Conservation (phyloP, 2,329 filamentous ascomycete species). For the Colletotrichum lupini region DNA sequence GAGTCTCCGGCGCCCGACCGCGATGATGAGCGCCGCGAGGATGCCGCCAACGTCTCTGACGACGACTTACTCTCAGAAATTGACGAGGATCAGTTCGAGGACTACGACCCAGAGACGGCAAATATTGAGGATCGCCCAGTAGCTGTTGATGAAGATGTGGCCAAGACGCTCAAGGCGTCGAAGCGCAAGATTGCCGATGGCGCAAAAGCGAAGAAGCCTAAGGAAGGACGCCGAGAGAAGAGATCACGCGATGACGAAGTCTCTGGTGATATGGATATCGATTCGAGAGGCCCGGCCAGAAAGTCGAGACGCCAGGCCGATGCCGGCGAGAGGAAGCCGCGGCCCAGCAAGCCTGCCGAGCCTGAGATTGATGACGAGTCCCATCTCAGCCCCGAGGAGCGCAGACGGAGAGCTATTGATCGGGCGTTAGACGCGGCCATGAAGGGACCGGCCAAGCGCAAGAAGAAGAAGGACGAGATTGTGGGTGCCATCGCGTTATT, state of each 20-base stretch:
- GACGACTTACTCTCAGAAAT: slow-evolving; percentile 73
- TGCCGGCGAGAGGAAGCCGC: slow-evolving; percentile 61
- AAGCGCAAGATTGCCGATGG: slow-evolving; percentile 74
- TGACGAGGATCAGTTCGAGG: slow-evolving; percentile 76
- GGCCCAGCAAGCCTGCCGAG: slow-evolving; percentile 50
- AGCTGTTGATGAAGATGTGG: slow-evolving; percentile 75
- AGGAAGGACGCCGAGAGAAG: slow-evolving; percentile 77
- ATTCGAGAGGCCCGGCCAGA: slow-evolving; percentile 53
- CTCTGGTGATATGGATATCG: slow-evolving; percentile 54
- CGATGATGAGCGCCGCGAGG: slow-evolving; percentile 52
- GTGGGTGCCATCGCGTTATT: slow-evolving; percentile 60
- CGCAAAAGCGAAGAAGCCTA: slow-evolving; percentile 76
- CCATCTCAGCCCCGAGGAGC: slow-evolving; percentile 84
- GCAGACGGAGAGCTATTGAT: slow-evolving; percentile 85
- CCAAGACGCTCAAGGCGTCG: slow-evolving; percentile 71
- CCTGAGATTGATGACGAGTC: slow-evolving; percentile 79
- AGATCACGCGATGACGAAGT: slow-evolving; percentile 63
- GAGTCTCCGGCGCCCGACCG: slow-evolving; percentile 46
- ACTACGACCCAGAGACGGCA: slow-evolving; percentile 74
- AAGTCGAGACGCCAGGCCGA: slow-evolving; percentile 58
- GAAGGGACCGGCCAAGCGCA: slow-evolving; percentile 80
- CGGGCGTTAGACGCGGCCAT: slow-evolving; percentile 88
- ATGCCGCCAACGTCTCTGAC: slow-evolving; percentile 53
- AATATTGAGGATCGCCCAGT: slow-evolving; percentile 72
- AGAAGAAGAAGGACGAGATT: slow-evolving; percentile 88